Base-by-base conservation (phyloP, 108 stramenopile genomes). In the Cyclostephanos invisitatus region DNA sequence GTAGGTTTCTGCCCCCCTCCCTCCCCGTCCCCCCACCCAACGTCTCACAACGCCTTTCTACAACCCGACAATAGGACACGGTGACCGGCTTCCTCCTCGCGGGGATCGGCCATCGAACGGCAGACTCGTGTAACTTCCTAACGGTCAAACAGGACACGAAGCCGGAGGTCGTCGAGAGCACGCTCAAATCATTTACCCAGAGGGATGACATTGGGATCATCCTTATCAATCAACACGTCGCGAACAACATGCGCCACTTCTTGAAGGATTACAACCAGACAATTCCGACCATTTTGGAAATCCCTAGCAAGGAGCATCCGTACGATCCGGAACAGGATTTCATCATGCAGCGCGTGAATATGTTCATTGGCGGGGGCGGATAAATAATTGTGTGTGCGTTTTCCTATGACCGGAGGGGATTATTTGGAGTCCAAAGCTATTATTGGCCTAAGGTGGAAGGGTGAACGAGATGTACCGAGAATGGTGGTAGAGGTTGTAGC, bases 271-370 rank as follows among this genome's bases (percentile, higher is more conserved):
- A 99, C 86, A 84, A 91, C 58, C 87, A 91, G 61, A 96, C 94
- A 25, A 97, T 99, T 81, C 98, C 98, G 6, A 99, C 98, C 15
- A 92, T 99, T 29, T 87, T 99, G 70, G 98, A 99, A 72, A 99
- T 99, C 69, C 98, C 98, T 24, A 90, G 89, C 62, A 99, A 99
- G 74, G 95, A 96, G 65, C 91, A 96, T 80, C 98, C 96, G 56
- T 98, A 98, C 67, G 97, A 99, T 74, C 96, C 98, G 7, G 89
- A 93, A 74, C 95, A 99, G 84, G 98, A 99, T 89, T 97, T 94
- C 79, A 98, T 99, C 72, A 98, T 99, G 96, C 97, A 98, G 86
- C 86, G 97, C 63, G 97, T 99, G 73, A 96, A 96, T 81, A 91
- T 97, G 91, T 95, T 95, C 80, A 88, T 98, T 25, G 92, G 92